A percentile compares a stretch with the other conserved stretches of the same genome.
Conservation (phyloP, 2,329 filamentous ascomycete species). For the Penicillium occitanis region DNA sequence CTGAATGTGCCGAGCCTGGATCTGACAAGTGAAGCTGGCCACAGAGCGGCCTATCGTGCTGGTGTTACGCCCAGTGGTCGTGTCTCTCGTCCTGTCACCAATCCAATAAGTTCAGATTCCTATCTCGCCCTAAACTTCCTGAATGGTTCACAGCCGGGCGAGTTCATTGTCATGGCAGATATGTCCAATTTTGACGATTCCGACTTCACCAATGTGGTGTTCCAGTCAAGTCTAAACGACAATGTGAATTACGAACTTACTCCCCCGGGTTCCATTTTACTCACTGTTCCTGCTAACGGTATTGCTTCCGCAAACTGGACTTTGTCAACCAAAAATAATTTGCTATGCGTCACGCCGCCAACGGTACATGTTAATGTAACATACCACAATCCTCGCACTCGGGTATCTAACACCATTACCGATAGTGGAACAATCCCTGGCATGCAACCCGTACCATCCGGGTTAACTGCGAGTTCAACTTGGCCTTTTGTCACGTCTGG, state of each 20-base stretch:
- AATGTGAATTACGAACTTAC: background rate
- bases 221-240: background rate
- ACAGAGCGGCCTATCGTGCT: conserved; percentile 8
- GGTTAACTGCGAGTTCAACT: background rate
- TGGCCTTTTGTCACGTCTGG: background rate
- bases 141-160: background rate
- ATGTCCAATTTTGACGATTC: conserved; percentile 6
- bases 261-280: background rate
- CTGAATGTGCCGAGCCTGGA: conserved; percentile 4
- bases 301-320: background rate
- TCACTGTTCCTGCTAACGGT: background rate
- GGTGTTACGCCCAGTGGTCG: background rate
- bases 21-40: background rate
- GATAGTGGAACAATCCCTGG: background rate
- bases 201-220: background rate
- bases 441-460: background rate
- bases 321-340: background rate
- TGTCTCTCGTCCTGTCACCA: background rate
- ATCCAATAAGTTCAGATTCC: background rate
- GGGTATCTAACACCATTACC: background rate
- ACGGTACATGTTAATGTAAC: background rate
- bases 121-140: background rate
- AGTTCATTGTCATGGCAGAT: conserved; percentile 4
- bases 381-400: background rate
- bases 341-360: background rate